phyloP scores from a whole-genome alignment of 371 early-diverging fungal species.

The Rhizomucor miehei region DNA sequence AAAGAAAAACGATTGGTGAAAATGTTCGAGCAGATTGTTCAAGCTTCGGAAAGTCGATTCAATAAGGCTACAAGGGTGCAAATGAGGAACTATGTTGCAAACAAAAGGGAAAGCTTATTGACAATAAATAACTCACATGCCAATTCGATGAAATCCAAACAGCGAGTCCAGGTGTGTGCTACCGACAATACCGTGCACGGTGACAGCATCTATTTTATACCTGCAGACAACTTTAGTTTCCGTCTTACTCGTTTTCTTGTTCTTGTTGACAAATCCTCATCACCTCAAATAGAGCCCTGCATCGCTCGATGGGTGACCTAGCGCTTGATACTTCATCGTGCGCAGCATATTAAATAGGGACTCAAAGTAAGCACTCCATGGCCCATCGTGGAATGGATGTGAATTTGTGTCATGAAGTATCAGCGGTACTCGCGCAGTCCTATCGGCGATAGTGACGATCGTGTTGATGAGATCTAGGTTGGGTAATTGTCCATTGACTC shows the following conservation, averaged over 20 bases:
- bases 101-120: too few relatives aligned
- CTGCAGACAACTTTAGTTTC: slow-evolving; percentile 26
- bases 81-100: not conserved
- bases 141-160: slow-evolving; percentile 58
- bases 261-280: not conserved
- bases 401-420: slow-evolving; percentile 36
- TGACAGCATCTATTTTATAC: slow-evolving; percentile 84
- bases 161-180: slow-evolving; percentile 32
- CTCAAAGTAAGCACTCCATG: slow-evolving; percentile 28
- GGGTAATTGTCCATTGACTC: slow-evolving; percentile 90
- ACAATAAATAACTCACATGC: slow-evolving; percentile 48
- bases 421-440: slow-evolving; percentile 48
- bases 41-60: slow-evolving; percentile 85
- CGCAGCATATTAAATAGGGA: slow-evolving; percentile 52
- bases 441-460: slow-evolving; percentile 51
- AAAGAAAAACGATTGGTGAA: slow-evolving; percentile 96
- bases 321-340: slow-evolving; percentile 68
- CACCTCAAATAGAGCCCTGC: slow-evolving; percentile 72
- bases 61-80: slow-evolving; percentile 50
- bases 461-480: slow-evolving; percentile 91
- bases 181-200: slow-evolving; percentile 60
- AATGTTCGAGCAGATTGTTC: slow-evolving; percentile 91
- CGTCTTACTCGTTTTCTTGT: not conserved
- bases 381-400: slow-evolving; percentile 13
- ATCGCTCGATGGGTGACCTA: slow-evolving; percentile 67